Base-by-base conservation (phyloP, 768 basidiomycete species). In the Rhizopogon vulgaris region DNA sequence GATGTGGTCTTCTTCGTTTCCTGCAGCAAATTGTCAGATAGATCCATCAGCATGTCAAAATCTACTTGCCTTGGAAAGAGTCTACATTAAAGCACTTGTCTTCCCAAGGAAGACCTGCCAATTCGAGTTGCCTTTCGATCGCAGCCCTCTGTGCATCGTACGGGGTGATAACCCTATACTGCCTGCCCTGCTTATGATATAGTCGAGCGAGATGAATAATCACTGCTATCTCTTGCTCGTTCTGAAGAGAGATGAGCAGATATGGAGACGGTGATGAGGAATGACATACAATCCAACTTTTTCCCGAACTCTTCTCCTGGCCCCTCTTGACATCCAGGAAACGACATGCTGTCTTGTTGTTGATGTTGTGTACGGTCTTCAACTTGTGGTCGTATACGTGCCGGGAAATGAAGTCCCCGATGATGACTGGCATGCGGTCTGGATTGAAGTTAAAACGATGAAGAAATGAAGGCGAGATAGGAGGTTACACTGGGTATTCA, bases 381-480 rank as follows among this genome's bases (percentile, higher is more conserved):
- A 92, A 80, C 58, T 78, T 67, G 5, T 67, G 62, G 24, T 77
- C 63, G 71, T 92, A 92, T 14, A 92, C 74, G 9, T 71, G 67
- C 43, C 69, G 59, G 6, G 89, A 92, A 24, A 92, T 85, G 41
- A 90, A 81, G 3, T 65, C 59, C 37, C 88, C 85, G 67, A 90
- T 82, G 52, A 84, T 75, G 55, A 80, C 78, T 37, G 90, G 90
- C 87, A 92, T 89, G 4, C 90, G 83, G 58, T 92, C 90, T 92
- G 52, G 22, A 46, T 17, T 40, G 7, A 41, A 41, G 41, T 52
- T 60, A 18, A 63, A 34, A 25, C 18, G 27, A 49, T 28, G 4
- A 18, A 12, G 49, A 32, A 52, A 49, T 10, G 37, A 28, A 22
- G 36, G 27, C 25, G 3, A 27, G 22, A 25, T 3, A 17, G 12